Evolutionary conservation across 1,284 basidiomycete species (phyloP).

Genomic region (Rhizoctonia solani): DNA sequence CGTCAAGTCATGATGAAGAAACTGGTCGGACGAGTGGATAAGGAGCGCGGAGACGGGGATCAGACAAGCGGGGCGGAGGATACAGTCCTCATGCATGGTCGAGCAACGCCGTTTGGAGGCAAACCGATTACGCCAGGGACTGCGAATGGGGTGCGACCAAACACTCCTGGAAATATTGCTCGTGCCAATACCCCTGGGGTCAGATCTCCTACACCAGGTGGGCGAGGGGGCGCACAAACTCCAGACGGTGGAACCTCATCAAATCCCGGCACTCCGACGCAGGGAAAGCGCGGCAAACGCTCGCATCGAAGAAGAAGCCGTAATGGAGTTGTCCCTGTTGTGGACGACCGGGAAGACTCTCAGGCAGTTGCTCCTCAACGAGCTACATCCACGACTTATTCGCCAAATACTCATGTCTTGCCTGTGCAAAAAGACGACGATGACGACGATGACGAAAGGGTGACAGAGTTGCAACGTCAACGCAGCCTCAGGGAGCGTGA

Average conservation of each 20-base stretch:
- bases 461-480: slow-evolving; percentile 9
- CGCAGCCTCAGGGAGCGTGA: slow-evolving; percentile 22
- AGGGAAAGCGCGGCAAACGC: slow-evolving; percentile 6
- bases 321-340: background rate
- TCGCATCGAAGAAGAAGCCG: slow-evolving; percentile 25
- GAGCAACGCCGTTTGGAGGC: slow-evolving; percentile 8
- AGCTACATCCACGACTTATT: background rate
- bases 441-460: slow-evolving; percentile 4
- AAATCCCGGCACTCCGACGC: slow-evolving; percentile 10
- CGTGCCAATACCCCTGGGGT: background rate
- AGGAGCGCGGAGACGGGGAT: slow-evolving; percentile 53
- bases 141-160: background rate
- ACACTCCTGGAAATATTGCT: background rate
- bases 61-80: slow-evolving; percentile 65
- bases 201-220: slow-evolving; percentile 17
- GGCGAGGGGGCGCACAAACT: background rate
- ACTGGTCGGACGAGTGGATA: slow-evolving; percentile 64
- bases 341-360: slow-evolving; percentile 39
- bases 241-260: slow-evolving; percentile 15
- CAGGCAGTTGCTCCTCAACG: background rate
- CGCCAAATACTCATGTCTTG: background rate
- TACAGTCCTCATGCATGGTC: slow-evolving; percentile 42
- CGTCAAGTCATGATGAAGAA: slow-evolving; percentile 59
- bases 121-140: background rate
- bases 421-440: slow-evolving; percentile 19